Percentiles rank a stretch among this genome's conserved stretches.
Conservation (phyloP, 345 rosid species). For the Melaleuca alternifolia region DNA sequence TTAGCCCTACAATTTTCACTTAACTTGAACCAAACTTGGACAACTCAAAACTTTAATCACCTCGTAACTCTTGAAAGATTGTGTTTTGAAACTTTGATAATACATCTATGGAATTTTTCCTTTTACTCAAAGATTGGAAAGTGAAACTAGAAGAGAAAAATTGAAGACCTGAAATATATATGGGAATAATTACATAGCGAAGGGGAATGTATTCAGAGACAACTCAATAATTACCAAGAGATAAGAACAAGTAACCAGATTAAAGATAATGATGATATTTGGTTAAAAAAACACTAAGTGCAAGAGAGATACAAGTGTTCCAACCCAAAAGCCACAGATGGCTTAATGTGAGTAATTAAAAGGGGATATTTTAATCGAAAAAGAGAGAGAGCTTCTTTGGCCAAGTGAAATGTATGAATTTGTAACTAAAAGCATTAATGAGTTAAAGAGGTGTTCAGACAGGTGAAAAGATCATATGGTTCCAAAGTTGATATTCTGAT, state of each 20-base stretch:
- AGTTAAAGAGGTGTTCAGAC: no score
- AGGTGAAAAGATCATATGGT: no score
- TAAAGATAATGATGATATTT: not conserved
- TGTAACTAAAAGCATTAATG: no score
- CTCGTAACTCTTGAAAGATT: not conserved
- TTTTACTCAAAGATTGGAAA: not conserved
- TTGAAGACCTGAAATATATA: not conserved
- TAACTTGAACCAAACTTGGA: not conserved
- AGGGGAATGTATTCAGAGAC: not conserved
- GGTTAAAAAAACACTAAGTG: not conserved
- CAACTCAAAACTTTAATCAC: not conserved
- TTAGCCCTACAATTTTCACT: no score
- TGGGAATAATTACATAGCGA: not conserved
- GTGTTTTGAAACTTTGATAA: not conserved
- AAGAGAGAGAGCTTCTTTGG: no score
- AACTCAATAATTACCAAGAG: no score
- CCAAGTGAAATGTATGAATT: no score
- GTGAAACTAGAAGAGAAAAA: not conserved
- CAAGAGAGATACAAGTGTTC: not conserved
- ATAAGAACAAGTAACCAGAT: not conserved
- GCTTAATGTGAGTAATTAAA: no score
- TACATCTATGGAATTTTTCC: not conserved
- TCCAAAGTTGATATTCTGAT: no score
- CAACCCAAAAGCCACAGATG: not conserved
- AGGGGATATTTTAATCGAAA: no score